These are phyloP conservation scores for Tetradesmus lagerheimii DNA, from an alignment of 139 green algal genomes.

Conservation along the genomic window DNA sequence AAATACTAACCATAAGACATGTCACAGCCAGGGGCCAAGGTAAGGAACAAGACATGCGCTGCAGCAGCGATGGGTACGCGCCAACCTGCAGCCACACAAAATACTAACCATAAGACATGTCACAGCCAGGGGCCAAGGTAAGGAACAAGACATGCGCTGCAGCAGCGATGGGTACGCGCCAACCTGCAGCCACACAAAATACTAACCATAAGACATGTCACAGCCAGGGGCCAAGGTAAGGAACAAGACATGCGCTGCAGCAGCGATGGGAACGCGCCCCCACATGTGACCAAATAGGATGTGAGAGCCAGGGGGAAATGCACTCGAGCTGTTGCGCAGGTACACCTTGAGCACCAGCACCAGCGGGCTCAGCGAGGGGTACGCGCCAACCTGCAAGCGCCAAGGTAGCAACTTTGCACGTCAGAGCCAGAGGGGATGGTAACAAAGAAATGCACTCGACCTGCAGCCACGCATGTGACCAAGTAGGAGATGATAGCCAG, in stretches of 20 bases:
- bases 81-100: neutral
- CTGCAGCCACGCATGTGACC: no score
- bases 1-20: neutral
- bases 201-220: neutral
- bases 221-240: neutral
- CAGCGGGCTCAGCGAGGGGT: conserved; percentile 27
- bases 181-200: neutral
- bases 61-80: conserved; percentile 24
- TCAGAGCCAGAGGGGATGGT: no score
- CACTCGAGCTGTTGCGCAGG: conserved; percentile 19
- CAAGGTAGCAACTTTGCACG: no score
- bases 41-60: neutral
- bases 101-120: neutral
- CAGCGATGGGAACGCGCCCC: conserved; percentile 10
- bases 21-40: neutral
- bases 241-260: no score
- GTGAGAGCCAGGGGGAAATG: conserved; percentile 45
- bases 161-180: conserved; percentile 14
- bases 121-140: neutral
- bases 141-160: no score
- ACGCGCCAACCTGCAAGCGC: conserved; percentile 9
- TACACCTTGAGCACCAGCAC: conserved; percentile 47
- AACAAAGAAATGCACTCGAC: no score
- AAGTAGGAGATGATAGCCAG: no score
- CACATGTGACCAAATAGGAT: no score